These are phyloP conservation scores for Aspergillus spinulosporus DNA, from an alignment of 2,329 filamentous ascomycete genomes.

Conservation along the genomic window DNA sequence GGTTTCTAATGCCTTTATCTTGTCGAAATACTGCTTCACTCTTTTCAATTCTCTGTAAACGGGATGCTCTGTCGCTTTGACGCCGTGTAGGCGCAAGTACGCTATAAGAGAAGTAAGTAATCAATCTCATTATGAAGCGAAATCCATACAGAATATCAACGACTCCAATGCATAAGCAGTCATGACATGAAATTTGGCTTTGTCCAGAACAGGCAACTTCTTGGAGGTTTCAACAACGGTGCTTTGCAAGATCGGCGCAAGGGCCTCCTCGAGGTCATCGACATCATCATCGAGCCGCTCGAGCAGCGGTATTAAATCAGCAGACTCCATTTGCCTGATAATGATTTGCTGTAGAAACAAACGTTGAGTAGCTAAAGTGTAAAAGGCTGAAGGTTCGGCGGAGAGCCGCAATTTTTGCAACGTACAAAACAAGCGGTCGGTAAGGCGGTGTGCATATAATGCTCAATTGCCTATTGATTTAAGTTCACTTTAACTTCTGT, in stretches of 20 bases:
- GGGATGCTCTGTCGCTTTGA: conserved; percentile 78
- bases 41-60: conserved; percentile 83
- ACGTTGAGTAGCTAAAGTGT: neutral
- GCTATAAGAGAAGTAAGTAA: conserved; percentile 48
- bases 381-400: conserved; percentile 2
- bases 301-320: conserved; percentile 66
- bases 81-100: conserved; percentile 74
- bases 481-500: neutral
- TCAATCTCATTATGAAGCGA: conserved; percentile 5
- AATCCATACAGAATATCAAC: conserved; percentile 70
- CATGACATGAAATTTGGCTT: conserved; percentile 89
- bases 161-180: conserved; percentile 88
- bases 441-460: conserved; percentile 16
- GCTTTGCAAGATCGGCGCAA: conserved; percentile 70
- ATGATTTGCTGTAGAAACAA: neutral
- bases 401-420: neutral
- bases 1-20: conserved; percentile 77
- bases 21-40: conserved; percentile 87
- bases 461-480: neutral
- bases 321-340: conserved; percentile 50
- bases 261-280: conserved; percentile 71
- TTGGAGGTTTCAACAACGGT: conserved; percentile 67
- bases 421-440: conserved; percentile 21
- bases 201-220: conserved; percentile 87
- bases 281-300: conserved; percentile 75